Percentiles rank a stretch among this genome's conserved stretches.
Conservation (phyloP, 805 yeast species). For the Zygoascus biomembranicola region DNA sequence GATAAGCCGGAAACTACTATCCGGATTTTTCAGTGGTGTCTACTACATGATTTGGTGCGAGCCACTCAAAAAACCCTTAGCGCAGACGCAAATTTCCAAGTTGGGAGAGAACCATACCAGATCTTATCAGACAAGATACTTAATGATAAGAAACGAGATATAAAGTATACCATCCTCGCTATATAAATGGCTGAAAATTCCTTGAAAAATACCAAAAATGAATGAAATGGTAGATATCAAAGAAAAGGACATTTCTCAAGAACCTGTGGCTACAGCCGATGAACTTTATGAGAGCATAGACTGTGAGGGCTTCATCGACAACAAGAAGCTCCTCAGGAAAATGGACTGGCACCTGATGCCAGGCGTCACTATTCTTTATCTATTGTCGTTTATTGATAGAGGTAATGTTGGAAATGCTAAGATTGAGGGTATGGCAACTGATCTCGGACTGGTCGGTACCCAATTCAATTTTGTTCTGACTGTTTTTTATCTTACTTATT, state of each 20-base stretch:
- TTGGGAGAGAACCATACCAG: not conserved
- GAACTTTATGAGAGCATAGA: not conserved
- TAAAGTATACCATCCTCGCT: not conserved
- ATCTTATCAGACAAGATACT: not conserved
- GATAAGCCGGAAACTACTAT: not conserved
- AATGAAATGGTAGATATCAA: not conserved
- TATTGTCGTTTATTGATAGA: conserved; percentile 43
- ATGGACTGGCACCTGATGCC: conserved; percentile 39
- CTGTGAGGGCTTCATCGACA: conserved; percentile 1
- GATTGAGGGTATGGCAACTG: conserved; percentile 41
- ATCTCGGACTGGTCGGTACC: conserved; percentile 25
- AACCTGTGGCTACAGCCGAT: not conserved
- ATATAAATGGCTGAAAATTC: not conserved
- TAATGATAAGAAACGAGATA: not conserved
- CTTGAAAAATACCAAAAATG: not conserved
- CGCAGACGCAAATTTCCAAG: not conserved
- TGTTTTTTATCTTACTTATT: conserved; percentile 29
- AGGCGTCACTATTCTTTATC: conserved; percentile 38
- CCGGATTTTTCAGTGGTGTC: not conserved
- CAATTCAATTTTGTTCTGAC: conserved; percentile 34
- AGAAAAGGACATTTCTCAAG: not conserved
- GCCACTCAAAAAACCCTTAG: not conserved
- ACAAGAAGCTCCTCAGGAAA: conserved; percentile 26
- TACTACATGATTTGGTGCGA: not conserved
- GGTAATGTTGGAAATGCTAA: conserved; percentile 48